Base-by-base conservation (phyloP, 352 stramenopile species). In the Phytophthora meadii region DNA sequence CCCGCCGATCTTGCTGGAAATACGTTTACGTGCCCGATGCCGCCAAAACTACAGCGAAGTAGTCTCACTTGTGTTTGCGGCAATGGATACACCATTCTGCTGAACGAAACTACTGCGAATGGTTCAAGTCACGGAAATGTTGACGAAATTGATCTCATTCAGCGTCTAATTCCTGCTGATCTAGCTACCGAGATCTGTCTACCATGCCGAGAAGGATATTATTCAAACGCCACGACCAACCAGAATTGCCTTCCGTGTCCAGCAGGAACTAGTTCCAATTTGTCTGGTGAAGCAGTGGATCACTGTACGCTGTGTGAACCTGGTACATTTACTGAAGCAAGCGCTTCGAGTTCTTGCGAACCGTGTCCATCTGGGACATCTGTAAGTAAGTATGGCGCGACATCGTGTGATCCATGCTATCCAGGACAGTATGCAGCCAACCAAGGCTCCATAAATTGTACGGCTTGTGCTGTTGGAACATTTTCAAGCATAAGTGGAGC, bases 221-320 rank as follows among this genome's bases (percentile, higher is more conserved):
- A 79, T 57, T 82, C 81, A 0, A 89, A 89, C 25, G 47, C 69
- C 5, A 79, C 73, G 4, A 86, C 82, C 4, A 41, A 69, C 2
- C 60, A 80, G 15, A 65, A 72, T 30, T 93, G 84, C 41, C 19
- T 8, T 5, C n/a, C 45, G 0, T 90, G 81, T 61, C 71, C 82
- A 24, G 5, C 59, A 24, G 73, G 73, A 45, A 74, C 61, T 25
- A 57, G 51, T 19, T 27, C 45, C 5, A 42, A 36, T 11, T 27
- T 25, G 47, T 27, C 27, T 14, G 39, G 37, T 40, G 12, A 47
- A 34, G 45, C n/a, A 25, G 56, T 58, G 54, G 47, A 58, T 48
- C 19, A 19, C 17, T 77, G 84, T 39, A 41, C 44, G 14, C 45
- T 68, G 5, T 93, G 84, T 22, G 24, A 41, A 7, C 63, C 77